Evolutionary conservation across 371 early-diverging fungal species (phyloP).

Genomic region (Mortierella sp.): DNA sequence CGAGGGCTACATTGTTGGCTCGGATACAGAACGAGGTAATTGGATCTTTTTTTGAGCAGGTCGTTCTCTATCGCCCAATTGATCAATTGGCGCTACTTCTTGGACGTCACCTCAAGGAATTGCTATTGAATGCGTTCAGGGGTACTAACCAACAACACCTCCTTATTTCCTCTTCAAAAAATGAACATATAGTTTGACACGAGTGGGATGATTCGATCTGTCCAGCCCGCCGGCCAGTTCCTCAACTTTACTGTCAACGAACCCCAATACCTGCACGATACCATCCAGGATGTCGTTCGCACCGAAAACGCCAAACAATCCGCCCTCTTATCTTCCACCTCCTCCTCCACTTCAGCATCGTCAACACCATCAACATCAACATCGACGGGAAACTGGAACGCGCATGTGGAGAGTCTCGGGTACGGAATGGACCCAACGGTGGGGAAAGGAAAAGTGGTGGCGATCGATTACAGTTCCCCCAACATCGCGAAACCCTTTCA

Average conservation of each 20-base stretch:
- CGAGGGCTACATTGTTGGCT: slow-evolving; percentile 1
- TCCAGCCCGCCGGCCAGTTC: slow-evolving; percentile 74
- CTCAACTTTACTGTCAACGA: slow-evolving; percentile 79
- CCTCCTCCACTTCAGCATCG: background rate
- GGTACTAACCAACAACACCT: no score
- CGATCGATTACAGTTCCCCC: slow-evolving; percentile 97
- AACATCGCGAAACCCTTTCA: slow-evolving; percentile 99
- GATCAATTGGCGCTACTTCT: background rate
- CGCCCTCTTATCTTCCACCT: background rate
- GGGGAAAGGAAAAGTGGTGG: slow-evolving; percentile 72
- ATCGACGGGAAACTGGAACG: slow-evolving; percentile 44
- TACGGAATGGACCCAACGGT: slow-evolving; percentile 45
- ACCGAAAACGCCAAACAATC: slow-evolving; percentile 31
- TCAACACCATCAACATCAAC: background rate
- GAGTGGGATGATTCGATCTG: slow-evolving; percentile 61
- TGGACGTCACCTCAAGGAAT: background rate
- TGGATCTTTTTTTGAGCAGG: no score
- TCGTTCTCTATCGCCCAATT: no score
- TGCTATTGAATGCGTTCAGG: background rate
- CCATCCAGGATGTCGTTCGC: slow-evolving; percentile 63
- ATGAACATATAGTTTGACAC: slow-evolving; percentile 21
- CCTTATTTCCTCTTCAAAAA: background rate
- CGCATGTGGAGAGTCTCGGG: slow-evolving; percentile 26
- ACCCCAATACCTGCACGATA: slow-evolving; percentile 64
- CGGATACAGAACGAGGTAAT: slow-evolving; percentile 35